Conservation (phyloP, 768 basidiomycete species). For the Auricularia sp. region DNA sequence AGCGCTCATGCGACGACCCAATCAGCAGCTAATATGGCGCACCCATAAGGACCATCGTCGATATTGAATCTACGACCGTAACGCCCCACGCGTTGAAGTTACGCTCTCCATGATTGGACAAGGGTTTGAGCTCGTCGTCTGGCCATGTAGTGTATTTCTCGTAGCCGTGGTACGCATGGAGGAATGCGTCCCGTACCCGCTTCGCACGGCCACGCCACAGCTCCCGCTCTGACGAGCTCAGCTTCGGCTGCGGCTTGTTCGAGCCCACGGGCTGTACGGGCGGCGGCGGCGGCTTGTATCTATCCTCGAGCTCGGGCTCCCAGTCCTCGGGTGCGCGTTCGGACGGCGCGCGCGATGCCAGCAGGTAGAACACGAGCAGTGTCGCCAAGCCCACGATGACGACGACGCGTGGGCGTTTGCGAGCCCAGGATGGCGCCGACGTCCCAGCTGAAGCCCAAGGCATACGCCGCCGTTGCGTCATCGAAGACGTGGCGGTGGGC, state of each 20-base stretch:
- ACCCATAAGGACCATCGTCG: constrained; percentile 78
- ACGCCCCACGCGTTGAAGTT: constrained; percentile 75
- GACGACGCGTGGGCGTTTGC: too few species aligned
- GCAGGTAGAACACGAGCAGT: too few species aligned
- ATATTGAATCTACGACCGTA: constrained; percentile 70
- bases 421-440: too few species aligned
- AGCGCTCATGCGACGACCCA: not conserved
- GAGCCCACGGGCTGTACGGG: too few species aligned
- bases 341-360: too few species aligned
- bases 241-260: too few species aligned
- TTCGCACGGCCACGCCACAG: constrained; percentile 43
- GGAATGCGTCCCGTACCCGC: constrained; percentile 50
- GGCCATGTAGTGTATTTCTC: constrained; percentile 44
- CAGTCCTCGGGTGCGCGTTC: not conserved
- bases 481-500: too few species aligned
- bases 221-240: not conserved
- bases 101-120: constrained; percentile 36
- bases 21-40: constrained; percentile 19
- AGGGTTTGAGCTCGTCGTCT: constrained; percentile 51
- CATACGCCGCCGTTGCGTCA: too few species aligned
- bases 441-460: too few species aligned
- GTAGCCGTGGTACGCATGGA: constrained; percentile 61
- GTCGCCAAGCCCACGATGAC: too few species aligned
- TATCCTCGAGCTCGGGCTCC: not conserved
- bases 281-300: not conserved